Conservation (phyloP, 768 basidiomycete species). For the Tephrocybe sp. region DNA sequence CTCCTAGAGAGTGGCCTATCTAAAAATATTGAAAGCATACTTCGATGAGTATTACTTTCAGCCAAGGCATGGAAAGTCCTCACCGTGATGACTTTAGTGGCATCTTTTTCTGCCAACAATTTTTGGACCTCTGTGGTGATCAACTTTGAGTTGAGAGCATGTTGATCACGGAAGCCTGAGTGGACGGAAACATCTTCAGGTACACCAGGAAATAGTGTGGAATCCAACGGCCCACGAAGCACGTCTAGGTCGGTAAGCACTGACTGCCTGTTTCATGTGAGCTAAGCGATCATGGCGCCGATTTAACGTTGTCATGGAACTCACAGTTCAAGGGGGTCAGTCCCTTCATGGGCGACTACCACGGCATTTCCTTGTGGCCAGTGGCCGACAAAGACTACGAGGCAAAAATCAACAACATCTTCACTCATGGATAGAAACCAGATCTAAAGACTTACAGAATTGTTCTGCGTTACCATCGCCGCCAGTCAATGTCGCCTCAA, state of each 20-base stretch:
- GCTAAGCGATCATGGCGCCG: background rate
- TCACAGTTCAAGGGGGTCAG: constrained; percentile 46
- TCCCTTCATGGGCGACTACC: constrained; percentile 51
- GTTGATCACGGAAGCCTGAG: constrained; percentile 47
- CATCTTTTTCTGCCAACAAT: constrained; percentile 31
- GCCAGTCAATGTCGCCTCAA: constrained; percentile 28
- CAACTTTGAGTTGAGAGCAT: constrained; percentile 30
- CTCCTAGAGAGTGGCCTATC: constrained; percentile 42
- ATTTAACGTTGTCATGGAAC: constrained; percentile 1
- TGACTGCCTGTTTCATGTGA: constrained; percentile 31
- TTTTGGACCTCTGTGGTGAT: constrained; percentile 42
- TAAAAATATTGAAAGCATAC: background rate
- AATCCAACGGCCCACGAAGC: constrained; percentile 33
- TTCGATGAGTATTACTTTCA: background rate
- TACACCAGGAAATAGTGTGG: constrained; percentile 49
- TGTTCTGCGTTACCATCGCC: constrained; percentile 31
- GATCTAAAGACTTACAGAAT: constrained; percentile 29
- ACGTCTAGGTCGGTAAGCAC: constrained; percentile 47
- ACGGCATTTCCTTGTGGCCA: constrained; percentile 43
- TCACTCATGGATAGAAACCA: too few species aligned
- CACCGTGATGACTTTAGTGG: constrained; percentile 15
- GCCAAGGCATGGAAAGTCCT: background rate
- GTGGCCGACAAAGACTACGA: constrained; percentile 39
- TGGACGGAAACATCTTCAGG: constrained; percentile 41
- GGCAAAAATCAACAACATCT: too few species aligned